Base-by-base conservation (phyloP, 345 rosid species). In the Populus deltoides region DNA sequence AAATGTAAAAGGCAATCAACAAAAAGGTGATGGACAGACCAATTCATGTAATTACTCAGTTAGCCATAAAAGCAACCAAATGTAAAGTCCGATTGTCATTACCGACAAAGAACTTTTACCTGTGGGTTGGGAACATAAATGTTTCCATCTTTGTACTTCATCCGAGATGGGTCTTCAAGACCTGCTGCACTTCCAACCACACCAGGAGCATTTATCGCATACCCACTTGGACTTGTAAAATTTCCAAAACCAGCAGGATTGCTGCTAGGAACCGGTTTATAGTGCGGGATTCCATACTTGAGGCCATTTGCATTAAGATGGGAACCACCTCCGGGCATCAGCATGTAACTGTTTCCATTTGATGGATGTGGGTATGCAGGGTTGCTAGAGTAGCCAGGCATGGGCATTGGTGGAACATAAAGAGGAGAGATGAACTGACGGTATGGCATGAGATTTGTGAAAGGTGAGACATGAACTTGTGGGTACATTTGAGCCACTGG, bases 311-410 rank as follows among this genome's bases (percentile, higher is more conserved):
- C 79, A 71, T 83, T 66, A 41, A 87, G 88, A 81, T 94, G 97
- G 75, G 97, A 88, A 83, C 90, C 83, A 71, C 94, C 90, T 72
- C 97, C 97, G 47, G 93, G 94, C 99, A 95, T 93, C 82, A 95
- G 76, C 90, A 93, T 69, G 81, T 90, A 95, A 79, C 89, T 87
- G 84, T 84, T 93, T 74, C 96, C 97, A 83, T 88, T 92, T 55
- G 97, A 85, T 75, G 98, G 97, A 81, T 94, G 98, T 8, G 98
- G 86, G 83, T 89, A 94, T 33, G 90, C 91, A 67, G 92, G 91
- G 72, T 88, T 92, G 78, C 88, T 87, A 8, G 99, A 90, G 82
- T 93, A 95, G 25, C 98, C 97, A 66, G 92, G 93, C 92, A 94
- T 83, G 66, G 94, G 92, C 92, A 94, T 92, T 55, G 89, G 97